A percentile compares a stretch with the other conserved stretches of the same genome.
Conservation (phyloP, 2,329 filamentous ascomycete genomes). For the Huntiella savannae region DNA sequence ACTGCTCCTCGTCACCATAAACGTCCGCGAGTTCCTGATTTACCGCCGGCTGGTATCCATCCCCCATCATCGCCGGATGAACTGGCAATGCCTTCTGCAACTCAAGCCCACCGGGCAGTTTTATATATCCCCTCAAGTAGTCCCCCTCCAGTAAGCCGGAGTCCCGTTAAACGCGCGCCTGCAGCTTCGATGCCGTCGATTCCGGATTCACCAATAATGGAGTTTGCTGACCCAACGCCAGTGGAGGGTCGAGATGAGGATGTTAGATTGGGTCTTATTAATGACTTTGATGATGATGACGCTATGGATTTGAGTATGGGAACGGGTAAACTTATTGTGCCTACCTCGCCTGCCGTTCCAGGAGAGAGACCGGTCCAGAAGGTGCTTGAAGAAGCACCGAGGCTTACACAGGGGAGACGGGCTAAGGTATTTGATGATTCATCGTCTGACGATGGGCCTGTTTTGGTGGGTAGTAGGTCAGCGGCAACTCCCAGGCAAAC, state of each 20-base stretch:
- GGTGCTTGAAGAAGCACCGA: not conserved
- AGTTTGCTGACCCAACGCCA: too few relatives aligned
- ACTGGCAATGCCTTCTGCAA: not conserved
- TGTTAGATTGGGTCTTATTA: constrained; percentile 9
- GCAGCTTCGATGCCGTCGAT: not conserved
- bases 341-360: not conserved
- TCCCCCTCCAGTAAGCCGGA: constrained; percentile 5
- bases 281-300: constrained; percentile 7
- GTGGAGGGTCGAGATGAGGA: too few relatives aligned
- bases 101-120: not conserved
- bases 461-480: too few relatives aligned
- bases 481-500: too few relatives aligned
- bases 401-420: too few relatives aligned
- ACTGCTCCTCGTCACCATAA: constrained; percentile 1
- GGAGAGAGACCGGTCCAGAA: not conserved
- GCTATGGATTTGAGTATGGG: not conserved
- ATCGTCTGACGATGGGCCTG: too few relatives aligned
- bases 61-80: constrained; percentile 2
- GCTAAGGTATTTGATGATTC: too few relatives aligned
- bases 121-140: constrained; percentile 8
- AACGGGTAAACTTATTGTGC: not conserved
- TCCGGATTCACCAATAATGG: not conserved
- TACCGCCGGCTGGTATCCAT: not conserved
- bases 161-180: not conserved
- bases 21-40: constrained; percentile 2